A percentile compares a stretch with the other conserved stretches of the same genome.
phyloP scores from a whole-genome alignment of 768 basidiomycete species.

The Heimioporus sp. region DNA sequence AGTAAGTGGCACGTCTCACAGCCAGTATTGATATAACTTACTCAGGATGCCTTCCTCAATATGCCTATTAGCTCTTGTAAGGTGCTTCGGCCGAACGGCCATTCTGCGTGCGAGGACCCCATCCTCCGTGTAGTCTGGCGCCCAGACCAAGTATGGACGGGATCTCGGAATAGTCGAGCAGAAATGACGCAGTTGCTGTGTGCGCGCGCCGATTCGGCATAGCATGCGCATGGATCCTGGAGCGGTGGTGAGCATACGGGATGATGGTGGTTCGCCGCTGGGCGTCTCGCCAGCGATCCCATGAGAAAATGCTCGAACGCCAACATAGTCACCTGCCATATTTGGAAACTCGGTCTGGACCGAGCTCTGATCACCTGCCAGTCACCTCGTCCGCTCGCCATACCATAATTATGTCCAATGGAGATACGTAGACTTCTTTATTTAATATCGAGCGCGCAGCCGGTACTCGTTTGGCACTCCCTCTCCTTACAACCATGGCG shows the following conservation, averaged over 20 bases:
- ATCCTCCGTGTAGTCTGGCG: conserved; percentile 62
- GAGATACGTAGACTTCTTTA: too few species aligned
- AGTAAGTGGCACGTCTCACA: conserved; percentile 9
- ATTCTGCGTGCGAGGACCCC: conserved; percentile 57
- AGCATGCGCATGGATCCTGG: neutral
- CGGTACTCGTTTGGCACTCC: too few species aligned
- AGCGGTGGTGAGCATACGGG: neutral
- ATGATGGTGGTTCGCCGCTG: neutral
- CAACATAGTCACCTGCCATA: conserved; percentile 12
- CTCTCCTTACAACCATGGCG: conserved; percentile 13
- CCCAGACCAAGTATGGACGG: conserved; percentile 48
- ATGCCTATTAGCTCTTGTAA: conserved; percentile 42
- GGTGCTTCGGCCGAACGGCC: conserved; percentile 52
- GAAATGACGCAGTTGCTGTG: conserved; percentile 13
- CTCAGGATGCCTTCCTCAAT: conserved; percentile 49
- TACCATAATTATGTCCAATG: too few species aligned
- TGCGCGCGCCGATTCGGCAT: neutral
- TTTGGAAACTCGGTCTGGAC: neutral
- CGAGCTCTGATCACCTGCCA: neutral
- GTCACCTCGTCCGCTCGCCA: too few species aligned
- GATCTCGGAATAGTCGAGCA: conserved; percentile 4
- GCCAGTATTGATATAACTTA: conserved; percentile 28
- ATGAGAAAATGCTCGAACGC: too few species aligned
- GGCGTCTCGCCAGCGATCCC: neutral
- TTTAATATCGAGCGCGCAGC: too few species aligned